These are phyloP conservation scores for Fusarium austroafricanum DNA, from an alignment of 2,329 filamentous ascomycete species.

Conservation along the genomic window DNA sequence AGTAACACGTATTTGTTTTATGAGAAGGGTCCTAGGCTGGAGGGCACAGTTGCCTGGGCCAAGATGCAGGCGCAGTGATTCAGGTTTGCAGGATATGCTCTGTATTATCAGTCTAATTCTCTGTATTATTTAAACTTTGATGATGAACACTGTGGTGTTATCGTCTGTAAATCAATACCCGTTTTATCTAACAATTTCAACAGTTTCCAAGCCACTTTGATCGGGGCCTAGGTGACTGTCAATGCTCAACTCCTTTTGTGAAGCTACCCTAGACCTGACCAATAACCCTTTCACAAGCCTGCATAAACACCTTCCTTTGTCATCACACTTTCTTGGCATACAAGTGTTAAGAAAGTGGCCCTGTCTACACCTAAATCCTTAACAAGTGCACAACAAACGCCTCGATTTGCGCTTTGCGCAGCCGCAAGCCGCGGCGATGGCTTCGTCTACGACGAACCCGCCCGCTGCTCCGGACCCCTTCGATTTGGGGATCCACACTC, in stretches of 20 bases:
- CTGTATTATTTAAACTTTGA: rapidly evolving
- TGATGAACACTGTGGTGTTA: rapidly evolving
- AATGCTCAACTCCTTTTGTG: background rate
- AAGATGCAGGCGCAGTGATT: conserved; percentile 8
- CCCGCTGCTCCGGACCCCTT: no score
- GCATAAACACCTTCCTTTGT: no score
- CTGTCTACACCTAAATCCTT: no score
- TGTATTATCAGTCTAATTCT: background rate
- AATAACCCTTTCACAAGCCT: background rate
- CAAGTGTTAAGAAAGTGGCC: no score
- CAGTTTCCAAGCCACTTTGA: background rate
- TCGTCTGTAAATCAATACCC: background rate
- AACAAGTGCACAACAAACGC: no score
- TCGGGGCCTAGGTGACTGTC: background rate
- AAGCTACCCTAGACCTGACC: background rate
- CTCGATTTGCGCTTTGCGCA: no score
- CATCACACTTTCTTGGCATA: no score
- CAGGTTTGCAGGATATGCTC: no score
- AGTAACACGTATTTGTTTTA: conserved; percentile 23
- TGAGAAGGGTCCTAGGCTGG: conserved; percentile 8
- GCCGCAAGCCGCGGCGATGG: no score
- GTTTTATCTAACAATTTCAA: rapidly evolving
- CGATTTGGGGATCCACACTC: no score
- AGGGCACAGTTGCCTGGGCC: conserved; percentile 15
- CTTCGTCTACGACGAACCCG: no score